Evolutionary conservation across 768 basidiomycete species (phyloP).

Genomic region (Russula sp.): DNA sequence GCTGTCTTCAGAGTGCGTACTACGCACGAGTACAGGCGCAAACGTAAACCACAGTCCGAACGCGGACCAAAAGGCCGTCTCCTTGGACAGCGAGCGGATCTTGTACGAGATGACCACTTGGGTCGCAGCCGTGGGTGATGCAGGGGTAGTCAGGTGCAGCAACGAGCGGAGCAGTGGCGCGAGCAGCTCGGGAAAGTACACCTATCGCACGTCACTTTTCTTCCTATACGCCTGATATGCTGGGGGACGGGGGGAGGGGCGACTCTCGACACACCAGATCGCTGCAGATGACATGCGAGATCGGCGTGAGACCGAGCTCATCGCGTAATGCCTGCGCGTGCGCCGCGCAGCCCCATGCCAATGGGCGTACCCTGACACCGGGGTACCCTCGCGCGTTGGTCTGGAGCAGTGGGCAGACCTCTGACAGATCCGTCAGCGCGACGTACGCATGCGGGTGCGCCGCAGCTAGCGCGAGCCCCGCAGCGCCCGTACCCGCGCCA

Average conservation of each 20-base stretch:
- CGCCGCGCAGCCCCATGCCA: slow-evolving; percentile 61
- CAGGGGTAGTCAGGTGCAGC: slow-evolving; percentile 51
- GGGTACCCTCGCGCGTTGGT: slow-evolving; percentile 30
- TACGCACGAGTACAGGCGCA: slow-evolving; percentile 42
- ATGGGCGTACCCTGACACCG: slow-evolving; percentile 44
- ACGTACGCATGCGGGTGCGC: slow-evolving; percentile 28
- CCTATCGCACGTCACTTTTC: slow-evolving; percentile 36
- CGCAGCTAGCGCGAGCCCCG: slow-evolving; percentile 37
- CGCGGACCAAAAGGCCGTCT: slow-evolving; percentile 69
- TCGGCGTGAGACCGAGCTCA: slow-evolving; percentile 32
- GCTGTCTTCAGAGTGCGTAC: slow-evolving; percentile 14
- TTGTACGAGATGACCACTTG: slow-evolving; percentile 69
- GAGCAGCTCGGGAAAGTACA: slow-evolving; percentile 82
- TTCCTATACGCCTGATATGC: background rate
- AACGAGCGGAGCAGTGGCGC: slow-evolving; percentile 72
- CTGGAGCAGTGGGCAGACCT: slow-evolving; percentile 53
- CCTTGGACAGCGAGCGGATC: slow-evolving; percentile 65
- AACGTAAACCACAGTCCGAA: slow-evolving; percentile 78
- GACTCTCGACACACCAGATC: slow-evolving; percentile 58
- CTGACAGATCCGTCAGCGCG: slow-evolving; percentile 69
- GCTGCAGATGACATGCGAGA: slow-evolving; percentile 75
- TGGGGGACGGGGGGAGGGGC: background rate
- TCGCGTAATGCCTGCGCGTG: slow-evolving; percentile 39
- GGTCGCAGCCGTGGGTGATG: background rate
- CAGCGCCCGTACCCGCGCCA: slow-evolving; percentile 71